A percentile compares a stretch with the other conserved stretches of the same genome.
These are phyloP conservation scores for Puccinia horiana DNA, from an alignment of 1,284 basidiomycete species.

Conservation along the genomic window DNA sequence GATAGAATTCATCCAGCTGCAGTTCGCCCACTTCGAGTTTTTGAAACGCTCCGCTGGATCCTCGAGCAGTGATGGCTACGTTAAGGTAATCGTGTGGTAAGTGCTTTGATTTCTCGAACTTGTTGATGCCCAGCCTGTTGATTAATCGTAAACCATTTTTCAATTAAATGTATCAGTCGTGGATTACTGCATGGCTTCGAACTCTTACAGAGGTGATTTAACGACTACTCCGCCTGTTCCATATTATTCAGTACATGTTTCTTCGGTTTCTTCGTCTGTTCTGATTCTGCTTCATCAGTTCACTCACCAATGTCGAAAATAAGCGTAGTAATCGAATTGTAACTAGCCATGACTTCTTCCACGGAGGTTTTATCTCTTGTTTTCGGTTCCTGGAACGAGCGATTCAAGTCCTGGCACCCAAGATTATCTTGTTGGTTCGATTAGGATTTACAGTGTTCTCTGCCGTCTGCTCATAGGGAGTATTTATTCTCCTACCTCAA, in stretches of 20 bases:
- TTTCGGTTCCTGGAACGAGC: no score
- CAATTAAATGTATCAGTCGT: no score
- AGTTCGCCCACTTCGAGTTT: constrained; percentile 57
- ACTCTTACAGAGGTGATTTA: constrained; percentile 40
- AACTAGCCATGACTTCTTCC: neutral
- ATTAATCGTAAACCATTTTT: neutral
- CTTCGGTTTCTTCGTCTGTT: no score
- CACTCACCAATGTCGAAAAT: constrained; percentile 34
- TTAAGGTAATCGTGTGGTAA: constrained; percentile 59
- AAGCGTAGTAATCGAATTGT: neutral
- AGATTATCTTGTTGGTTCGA: no score
- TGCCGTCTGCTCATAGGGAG: no score
- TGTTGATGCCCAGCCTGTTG: constrained; percentile 30
- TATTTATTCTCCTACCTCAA: no score
- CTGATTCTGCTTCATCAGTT: no score
- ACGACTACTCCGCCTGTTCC: constrained; percentile 47
- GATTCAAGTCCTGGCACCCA: no score
- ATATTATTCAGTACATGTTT: neutral
- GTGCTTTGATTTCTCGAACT: constrained; percentile 50
- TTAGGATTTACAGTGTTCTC: no score
- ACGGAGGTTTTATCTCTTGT: neutral
- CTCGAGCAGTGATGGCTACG: constrained; percentile 57
- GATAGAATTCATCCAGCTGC: constrained; percentile 57
- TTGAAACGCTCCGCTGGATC: constrained; percentile 58
- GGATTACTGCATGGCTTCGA: neutral